These are phyloP conservation scores for Gymnopilus dilepis DNA, from an alignment of 768 basidiomycete genomes.

Conservation along the genomic window DNA sequence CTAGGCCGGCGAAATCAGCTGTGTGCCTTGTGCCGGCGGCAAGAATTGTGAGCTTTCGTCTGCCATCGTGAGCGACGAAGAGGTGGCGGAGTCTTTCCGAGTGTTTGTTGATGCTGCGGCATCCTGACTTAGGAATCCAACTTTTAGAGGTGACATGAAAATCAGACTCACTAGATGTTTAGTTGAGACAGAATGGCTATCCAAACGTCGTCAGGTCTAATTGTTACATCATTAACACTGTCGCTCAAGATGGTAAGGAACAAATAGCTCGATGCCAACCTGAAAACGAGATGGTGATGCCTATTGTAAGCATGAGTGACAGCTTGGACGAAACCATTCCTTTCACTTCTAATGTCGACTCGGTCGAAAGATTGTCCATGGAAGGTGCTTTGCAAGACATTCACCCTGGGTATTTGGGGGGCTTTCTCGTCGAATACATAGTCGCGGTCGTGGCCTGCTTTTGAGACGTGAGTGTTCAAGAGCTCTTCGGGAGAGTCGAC, in stretches of 20 bases:
- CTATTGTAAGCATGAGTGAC: conserved; percentile 39
- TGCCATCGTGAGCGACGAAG: conserved; percentile 34
- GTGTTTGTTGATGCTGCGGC: conserved; percentile 38
- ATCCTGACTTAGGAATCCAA: not conserved
- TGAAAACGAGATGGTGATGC: conserved; percentile 44
- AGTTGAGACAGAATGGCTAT: conserved; percentile 46
- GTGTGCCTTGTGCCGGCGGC: conserved; percentile 20
- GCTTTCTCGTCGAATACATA: conserved; percentile 7
- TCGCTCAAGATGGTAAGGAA: not conserved
- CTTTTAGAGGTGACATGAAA: not conserved
- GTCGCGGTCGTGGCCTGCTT: not conserved
- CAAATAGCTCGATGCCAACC: conserved; percentile 23
- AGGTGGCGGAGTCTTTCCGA: conserved; percentile 36
- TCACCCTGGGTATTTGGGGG: not conserved
- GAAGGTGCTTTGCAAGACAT: conserved; percentile 8
- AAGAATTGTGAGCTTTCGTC: conserved; percentile 26
- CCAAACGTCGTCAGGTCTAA: conserved; percentile 55
- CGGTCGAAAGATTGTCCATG: not conserved
- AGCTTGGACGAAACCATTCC: conserved; percentile 40
- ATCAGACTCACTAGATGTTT: conserved; percentile 36
- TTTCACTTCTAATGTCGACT: conserved; percentile 9
- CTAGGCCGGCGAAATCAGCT: conserved; percentile 30
- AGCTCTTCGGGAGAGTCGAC: conserved; percentile 9
- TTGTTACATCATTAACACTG: not conserved
- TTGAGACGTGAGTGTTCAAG: conserved; percentile 10